Evolutionary conservation across 257 asterid species (phyloP), one percentile per base, ranked within the genome.

Genomic region (Nyctanthes arbortristis): DNA sequence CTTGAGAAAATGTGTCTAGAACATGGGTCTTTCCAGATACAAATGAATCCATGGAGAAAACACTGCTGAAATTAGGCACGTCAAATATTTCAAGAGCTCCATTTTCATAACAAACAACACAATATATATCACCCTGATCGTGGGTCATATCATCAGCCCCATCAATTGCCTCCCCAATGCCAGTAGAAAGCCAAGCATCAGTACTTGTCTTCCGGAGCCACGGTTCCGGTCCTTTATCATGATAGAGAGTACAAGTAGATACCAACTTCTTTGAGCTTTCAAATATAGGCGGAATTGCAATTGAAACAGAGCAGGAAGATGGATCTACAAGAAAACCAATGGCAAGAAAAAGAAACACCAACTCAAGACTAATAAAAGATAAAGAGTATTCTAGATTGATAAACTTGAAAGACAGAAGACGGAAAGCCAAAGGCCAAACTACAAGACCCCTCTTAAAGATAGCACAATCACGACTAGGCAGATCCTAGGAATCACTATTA

Each of bases 141-240:
- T 87, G 97, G 62, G 88, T 64, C 55, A 66, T 72, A 54, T 95
- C 96, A 82, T 93, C 98, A 7, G 96, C 84, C 68, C 96, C 97
- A 65, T 89, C 97, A 71, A 93, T 81, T 70, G 95, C 84, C 80
- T 89, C 99, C 61, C 95, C 96, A 65, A 81, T 66, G 57, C 99
- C 99, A 70, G 95, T 82, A 75, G 97, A 87, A 70, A 93, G 99
- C 99, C 99, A 93, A 72, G 99, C 99, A 82, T 93, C 99, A 70
- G 92, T 91, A 73, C 97, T 89, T n/a, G 99, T 86, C 79, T 77
- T 89, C 72, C 97, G 86, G 72, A 93, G 93, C 99, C 97, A 93
- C 36, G 95, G 96, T 79, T 84, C 96, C 14, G 92, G 96, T 27
- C 99, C 99, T 79, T 80, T 84, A 78, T 93, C 97, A 55, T 89